phyloP scores from a whole-genome alignment of 2,329 filamentous ascomycete genomes.

The Fonsecaea pugnacius region DNA sequence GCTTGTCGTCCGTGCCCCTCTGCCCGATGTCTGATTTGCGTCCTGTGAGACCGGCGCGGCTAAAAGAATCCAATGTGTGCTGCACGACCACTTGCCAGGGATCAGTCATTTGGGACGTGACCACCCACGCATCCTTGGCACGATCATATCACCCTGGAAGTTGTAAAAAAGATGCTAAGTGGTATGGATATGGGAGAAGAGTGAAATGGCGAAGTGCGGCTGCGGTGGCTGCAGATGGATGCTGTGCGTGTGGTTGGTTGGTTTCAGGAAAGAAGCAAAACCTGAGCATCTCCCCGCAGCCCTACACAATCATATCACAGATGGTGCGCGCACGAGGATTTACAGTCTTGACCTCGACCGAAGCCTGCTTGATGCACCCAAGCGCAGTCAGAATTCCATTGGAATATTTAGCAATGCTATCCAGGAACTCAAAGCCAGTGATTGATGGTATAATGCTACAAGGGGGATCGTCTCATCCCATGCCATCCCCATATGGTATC shows the following conservation, averaged over 20 bases:
- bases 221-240: background rate
- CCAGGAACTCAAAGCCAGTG: conserved; percentile 19
- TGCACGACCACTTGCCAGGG: conserved; percentile 12
- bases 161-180: background rate
- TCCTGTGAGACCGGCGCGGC: conserved; percentile 10
- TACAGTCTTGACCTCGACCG: background rate
- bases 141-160: background rate
- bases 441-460: conserved; percentile 27
- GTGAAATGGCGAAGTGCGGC: background rate
- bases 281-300: background rate
- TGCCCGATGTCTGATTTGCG: conserved; percentile 6
- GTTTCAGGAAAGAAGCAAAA: background rate
- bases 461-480: conserved; percentile 16
- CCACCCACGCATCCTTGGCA: background rate
- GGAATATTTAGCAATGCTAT: conserved; percentile 21
- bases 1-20: conserved; percentile 12
- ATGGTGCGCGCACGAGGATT: background rate
- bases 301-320: background rate
- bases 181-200: background rate
- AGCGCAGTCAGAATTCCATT: background rate
- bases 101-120: background rate
- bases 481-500: conserved; percentile 32
- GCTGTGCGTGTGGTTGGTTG: background rate
- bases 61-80: background rate
- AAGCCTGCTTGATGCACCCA: background rate